phyloP scores from a whole-genome alignment of 768 basidiomycete genomes.

The Boletus fagicola region DNA sequence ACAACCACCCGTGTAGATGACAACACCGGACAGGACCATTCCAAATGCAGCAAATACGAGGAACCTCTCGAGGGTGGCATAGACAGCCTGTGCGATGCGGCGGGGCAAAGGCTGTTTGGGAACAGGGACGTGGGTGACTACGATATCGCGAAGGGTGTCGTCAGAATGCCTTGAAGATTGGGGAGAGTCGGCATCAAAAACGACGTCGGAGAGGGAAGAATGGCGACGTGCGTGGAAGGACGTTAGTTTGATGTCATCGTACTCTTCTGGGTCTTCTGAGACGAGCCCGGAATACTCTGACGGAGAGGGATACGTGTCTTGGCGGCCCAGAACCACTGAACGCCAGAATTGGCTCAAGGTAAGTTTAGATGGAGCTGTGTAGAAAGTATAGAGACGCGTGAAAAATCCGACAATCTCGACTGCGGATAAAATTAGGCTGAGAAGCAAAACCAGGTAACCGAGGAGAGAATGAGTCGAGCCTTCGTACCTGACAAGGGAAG shows the following conservation, averaged over 20 bases:
- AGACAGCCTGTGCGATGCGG: slow-evolving; percentile 46
- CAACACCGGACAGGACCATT: slow-evolving; percentile 66
- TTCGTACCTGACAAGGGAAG: slow-evolving; percentile 55
- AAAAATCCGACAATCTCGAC: slow-evolving; percentile 54
- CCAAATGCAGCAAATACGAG: slow-evolving; percentile 73
- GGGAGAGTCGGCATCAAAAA: slow-evolving; percentile 48
- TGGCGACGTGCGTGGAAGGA: slow-evolving; percentile 35
- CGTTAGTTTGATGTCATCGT: slow-evolving; percentile 43
- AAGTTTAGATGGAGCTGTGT: slow-evolving; percentile 43
- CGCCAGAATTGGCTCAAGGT: slow-evolving; percentile 54
- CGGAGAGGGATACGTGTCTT: slow-evolving; percentile 26
- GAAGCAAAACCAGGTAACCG: slow-evolving; percentile 55
- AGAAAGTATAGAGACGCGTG: slow-evolving; percentile 50
- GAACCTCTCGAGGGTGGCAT: slow-evolving; percentile 55
- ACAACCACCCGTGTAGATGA: slow-evolving; percentile 86
- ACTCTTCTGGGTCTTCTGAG: slow-evolving; percentile 53
- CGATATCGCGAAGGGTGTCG: slow-evolving; percentile 51
- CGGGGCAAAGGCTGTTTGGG: slow-evolving; percentile 30
- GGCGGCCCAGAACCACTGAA: slow-evolving; percentile 52
- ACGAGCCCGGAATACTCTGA: slow-evolving; percentile 61
- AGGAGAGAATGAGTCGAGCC: slow-evolving; percentile 59
- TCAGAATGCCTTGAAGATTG: slow-evolving; percentile 48
- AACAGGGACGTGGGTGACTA: slow-evolving; percentile 16
- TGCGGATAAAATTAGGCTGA: slow-evolving; percentile 45
- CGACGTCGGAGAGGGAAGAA: slow-evolving; percentile 50